Percentiles rank a stretch among this genome's conserved stretches.
phyloP scores from a whole-genome alignment of 768 basidiomycete species.

The Boletus speciosus region DNA sequence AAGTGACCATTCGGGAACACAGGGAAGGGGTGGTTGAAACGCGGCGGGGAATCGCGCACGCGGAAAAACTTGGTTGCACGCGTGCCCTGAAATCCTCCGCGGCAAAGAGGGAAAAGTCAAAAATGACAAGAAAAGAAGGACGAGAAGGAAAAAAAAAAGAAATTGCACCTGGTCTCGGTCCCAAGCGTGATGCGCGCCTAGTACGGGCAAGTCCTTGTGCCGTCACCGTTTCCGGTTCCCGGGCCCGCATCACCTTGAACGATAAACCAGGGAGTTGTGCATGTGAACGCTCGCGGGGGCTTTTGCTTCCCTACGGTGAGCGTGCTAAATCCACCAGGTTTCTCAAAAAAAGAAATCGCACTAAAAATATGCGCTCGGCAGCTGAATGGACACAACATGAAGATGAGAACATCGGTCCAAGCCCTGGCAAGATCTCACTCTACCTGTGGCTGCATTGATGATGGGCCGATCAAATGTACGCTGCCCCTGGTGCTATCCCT shows the following conservation, averaged over 20 bases:
- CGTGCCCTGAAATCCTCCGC: background rate
- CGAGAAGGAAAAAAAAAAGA: background rate
- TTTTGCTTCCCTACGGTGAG: conserved; percentile 1
- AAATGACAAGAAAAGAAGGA: background rate
- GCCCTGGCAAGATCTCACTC: background rate
- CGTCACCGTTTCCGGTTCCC: background rate
- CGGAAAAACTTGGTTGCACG: background rate
- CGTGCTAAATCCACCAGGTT: background rate
- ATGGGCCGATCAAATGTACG: background rate
- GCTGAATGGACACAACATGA: background rate
- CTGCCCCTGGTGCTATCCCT: background rate
- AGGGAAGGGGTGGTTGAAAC: background rate
- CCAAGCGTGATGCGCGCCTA: background rate
- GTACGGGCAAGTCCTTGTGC: background rate
- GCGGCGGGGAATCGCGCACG: background rate
- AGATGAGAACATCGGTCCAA: background rate
- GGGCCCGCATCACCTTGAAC: background rate
- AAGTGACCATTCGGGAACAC: background rate
- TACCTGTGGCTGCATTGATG: background rate
- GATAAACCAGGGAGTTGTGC: background rate
- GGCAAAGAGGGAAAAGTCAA: background rate
- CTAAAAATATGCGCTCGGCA: background rate
- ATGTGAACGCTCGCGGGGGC: conserved; percentile 12
- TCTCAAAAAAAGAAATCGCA: background rate
- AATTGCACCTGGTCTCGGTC: too few relatives aligned